Percentiles rank a stretch among this genome's conserved stretches.
These are phyloP conservation scores for Penicillium sp. DNA, from an alignment of 2,329 filamentous ascomycete species.

Conservation along the genomic window DNA sequence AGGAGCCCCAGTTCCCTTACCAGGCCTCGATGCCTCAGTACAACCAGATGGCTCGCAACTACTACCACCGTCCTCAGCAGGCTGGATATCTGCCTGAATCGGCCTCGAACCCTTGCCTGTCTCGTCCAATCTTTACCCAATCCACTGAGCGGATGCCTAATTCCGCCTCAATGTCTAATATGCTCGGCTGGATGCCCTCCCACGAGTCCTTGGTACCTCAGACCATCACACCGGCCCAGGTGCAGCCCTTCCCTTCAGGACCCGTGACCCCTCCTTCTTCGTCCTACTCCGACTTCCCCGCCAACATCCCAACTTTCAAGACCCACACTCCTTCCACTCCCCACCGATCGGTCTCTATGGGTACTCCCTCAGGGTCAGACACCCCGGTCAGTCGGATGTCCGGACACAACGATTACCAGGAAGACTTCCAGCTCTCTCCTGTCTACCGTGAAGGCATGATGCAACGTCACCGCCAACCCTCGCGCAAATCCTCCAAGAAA, in stretches of 20 bases:
- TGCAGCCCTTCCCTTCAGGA: constrained; percentile 17
- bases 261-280: constrained; percentile 33
- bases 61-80: constrained; percentile 28
- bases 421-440: constrained; percentile 30
- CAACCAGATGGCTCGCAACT: constrained; percentile 28
- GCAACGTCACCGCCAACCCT: constrained; percentile 26
- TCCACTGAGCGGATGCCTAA: constrained; percentile 26
- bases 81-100: constrained; percentile 32
- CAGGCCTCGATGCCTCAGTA: constrained; percentile 31
- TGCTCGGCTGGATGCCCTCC: constrained; percentile 31
- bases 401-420: constrained; percentile 29
- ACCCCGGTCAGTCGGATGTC: constrained; percentile 32
- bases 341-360: constrained; percentile 29
- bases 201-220: constrained; percentile 29
- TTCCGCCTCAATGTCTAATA: constrained; percentile 33
- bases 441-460: constrained; percentile 26
- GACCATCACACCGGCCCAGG: constrained; percentile 32
- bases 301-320: constrained; percentile 28
- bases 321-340: constrained; percentile 32
- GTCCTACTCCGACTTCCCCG: constrained; percentile 32
- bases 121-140: constrained; percentile 33
- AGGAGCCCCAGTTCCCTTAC: constrained; percentile 27
- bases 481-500: constrained; percentile 32
- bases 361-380: constrained; percentile 29
- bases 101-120: constrained; percentile 33